Evolutionary conservation across 139 green algal genomes (phyloP), one percentile per base, ranked within the genome.

Genomic region (Chlorella vulgaris): DNA sequence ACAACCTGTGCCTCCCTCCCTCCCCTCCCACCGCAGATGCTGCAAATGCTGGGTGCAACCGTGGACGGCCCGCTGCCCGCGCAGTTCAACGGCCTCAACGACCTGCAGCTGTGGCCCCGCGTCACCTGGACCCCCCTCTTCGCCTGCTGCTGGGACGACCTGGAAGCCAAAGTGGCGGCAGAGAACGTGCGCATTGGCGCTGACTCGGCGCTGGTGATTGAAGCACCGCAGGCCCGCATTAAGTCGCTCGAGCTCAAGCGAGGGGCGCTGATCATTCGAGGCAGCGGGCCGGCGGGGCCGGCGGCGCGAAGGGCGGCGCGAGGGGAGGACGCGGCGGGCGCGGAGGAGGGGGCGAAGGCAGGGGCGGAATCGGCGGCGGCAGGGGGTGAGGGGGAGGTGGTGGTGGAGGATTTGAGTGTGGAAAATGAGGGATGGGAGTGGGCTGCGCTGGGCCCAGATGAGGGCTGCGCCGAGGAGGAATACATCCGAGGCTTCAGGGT

Each of bases 381-480:
- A 21, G 33, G 15, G 7, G 50, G 6, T 28, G 28, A 65, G 50
- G 35, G 13, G 36, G 63, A 61, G 50, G 83, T 98, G 18, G 65
- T 74, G 18, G 53, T 95, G 13, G 79, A 91, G 2, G 70, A 76
- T 0, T 76, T 97, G 15, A 71, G 61, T 1, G 91, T 99, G 68
- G 68, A 85, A 36, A 99, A 99, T 81, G 55, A 69, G 33, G 93
- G 94, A 22, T 99, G 95, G 95, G 31, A 82, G 40, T 96, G 94
- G 90, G 38, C 69, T 51, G 73, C 90, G 19, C 68, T 97, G 47
- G 81, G 84, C 0, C 78, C 83, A 7, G 87, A 83, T 7, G 84
- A 94, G 70, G 39, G 55, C n/a, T 51, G 62, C 43, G 43, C 51
- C 21, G 90, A 94, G 79, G 91, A 94, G 80, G 84, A 94, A 68